Evolutionary conservation across 768 basidiomycete species (phyloP), one percentile per base, ranked within the genome.

Genomic region (Cystofilobasidium ferigula): DNA sequence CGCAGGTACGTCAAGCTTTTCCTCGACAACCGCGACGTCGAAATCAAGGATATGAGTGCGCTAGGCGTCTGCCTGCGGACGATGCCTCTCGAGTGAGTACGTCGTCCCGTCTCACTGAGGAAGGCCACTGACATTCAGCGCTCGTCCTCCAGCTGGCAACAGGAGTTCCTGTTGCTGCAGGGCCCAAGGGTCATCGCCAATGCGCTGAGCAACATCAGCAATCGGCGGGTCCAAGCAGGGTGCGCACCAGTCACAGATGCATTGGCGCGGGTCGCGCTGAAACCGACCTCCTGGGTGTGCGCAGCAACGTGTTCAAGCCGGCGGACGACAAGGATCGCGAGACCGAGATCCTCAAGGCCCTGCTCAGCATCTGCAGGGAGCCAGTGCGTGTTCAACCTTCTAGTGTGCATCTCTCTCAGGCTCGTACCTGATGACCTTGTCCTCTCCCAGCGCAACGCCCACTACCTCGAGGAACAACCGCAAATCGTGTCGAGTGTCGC

Each of bases 181-280:
- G 91, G 91, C n/a, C 85, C 85, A 12, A 85, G 87, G 62, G 91
- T 91, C 28, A 80, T 94, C 58, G 86, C 86, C 24, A 87, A 88
- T 75, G 83, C 83, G 0, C 80, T 95, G 12, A 81, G 82, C 69
- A 86, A 85, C 71, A 81, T 90, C 56, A 87, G 86, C 74, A 82
- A 85, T 57, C 88, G 85, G 82, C 83, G 35, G 68, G 77, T 61
- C 78, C 82, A 58, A 30, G 57, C n/a, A 9, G 57, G 34, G 32
- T 42, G 13, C 40, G 40, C 40, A 10, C 20, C 3, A 12, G 7
- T 7, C 40, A 3, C 40, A 14, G 40, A 9, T 18, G 7, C 7
- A 18, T 14, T 9, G 10, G 4, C 40, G 40, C 40, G 5, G 14
- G 4, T 18, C 40, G 71, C 81, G 87, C 87, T 86, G 71, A 72